phyloP scores from a whole-genome alignment of 148 eudicot species.

The Silene conica region DNA sequence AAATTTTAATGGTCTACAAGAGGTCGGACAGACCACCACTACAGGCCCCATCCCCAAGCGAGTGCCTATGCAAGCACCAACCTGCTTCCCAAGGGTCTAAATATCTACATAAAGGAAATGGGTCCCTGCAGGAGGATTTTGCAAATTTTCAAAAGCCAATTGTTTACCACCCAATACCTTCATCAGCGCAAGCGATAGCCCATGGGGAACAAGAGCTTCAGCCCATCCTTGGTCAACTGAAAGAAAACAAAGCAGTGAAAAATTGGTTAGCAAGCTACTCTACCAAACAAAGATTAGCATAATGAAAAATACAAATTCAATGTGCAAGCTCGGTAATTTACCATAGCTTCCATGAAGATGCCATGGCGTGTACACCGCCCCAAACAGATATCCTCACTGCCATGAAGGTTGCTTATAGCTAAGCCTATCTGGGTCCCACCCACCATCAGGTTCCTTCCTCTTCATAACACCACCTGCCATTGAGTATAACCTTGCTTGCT shows the following conservation, averaged over 20 bases:
- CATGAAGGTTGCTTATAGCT: constrained; percentile 60
- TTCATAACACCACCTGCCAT: constrained; percentile 54
- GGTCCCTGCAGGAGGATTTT: constrained; percentile 17
- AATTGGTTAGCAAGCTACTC: neutral
- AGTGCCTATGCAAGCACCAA: constrained; percentile 21
- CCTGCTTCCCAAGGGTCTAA: constrained; percentile 26
- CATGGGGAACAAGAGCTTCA: constrained; percentile 16
- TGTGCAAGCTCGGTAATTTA: neutral
- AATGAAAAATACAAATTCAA: neutral
- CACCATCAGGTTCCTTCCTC: constrained; percentile 85
- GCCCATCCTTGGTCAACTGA: constrained; percentile 21
- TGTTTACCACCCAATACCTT: constrained; percentile 13
- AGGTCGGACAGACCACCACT: constrained; percentile 25
- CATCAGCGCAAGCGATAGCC: constrained; percentile 26
- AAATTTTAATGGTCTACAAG: constrained; percentile 20
- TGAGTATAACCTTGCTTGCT: constrained; percentile 53
- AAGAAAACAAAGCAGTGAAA: constrained; percentile 1
- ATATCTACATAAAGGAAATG: constrained; percentile 39
- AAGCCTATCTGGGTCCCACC: constrained; percentile 60
- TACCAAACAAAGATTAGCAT: neutral
- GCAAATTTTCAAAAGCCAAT: neutral
- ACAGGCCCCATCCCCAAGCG: constrained; percentile 6
- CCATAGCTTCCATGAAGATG: constrained; percentile 24
- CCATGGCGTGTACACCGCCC: constrained; percentile 20
- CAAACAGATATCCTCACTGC: constrained; percentile 37